phyloP scores from a whole-genome alignment of 2,329 filamentous ascomycete species.

The Exophiala aquamarina region DNA sequence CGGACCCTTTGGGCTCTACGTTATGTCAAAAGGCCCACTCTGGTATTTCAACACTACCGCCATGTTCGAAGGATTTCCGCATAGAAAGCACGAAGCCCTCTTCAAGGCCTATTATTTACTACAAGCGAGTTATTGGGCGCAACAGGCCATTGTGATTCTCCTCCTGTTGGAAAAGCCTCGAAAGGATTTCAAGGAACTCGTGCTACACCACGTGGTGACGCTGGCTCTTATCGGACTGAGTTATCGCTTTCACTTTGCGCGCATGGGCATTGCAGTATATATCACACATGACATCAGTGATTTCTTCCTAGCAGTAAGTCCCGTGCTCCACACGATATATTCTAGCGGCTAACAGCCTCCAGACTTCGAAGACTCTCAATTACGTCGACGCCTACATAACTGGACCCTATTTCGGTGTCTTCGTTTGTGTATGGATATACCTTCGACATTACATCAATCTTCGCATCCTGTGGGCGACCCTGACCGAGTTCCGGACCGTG shows the following conservation, averaged over 20 bases:
- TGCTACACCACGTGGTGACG: constrained; percentile 82
- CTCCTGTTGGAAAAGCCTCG: constrained; percentile 82
- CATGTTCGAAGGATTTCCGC: constrained; percentile 83
- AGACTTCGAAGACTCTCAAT: constrained; percentile 84
- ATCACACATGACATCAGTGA: constrained; percentile 87
- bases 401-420: constrained; percentile 74
- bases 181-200: constrained; percentile 87
- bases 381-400: constrained; percentile 74
- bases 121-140: constrained; percentile 85
- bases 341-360: constrained; percentile 13
- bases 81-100: constrained; percentile 69
- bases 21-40: constrained; percentile 68
- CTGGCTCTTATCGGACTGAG: constrained; percentile 74
- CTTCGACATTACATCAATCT: constrained; percentile 67
- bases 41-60: constrained; percentile 86
- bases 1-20: constrained; percentile 75
- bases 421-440: constrained; percentile 80
- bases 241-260: constrained; percentile 90
- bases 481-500: constrained; percentile 36
- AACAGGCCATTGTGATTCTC: constrained; percentile 80
- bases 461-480: constrained; percentile 33
- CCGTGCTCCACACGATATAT: constrained; percentile 4
- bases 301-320: constrained; percentile 80
- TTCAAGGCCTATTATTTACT: constrained; percentile 93
- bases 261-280: constrained; percentile 85